Base-by-base conservation (phyloP, 202 grass and related monocot species). In the Schoenoplectus triqueter region DNA sequence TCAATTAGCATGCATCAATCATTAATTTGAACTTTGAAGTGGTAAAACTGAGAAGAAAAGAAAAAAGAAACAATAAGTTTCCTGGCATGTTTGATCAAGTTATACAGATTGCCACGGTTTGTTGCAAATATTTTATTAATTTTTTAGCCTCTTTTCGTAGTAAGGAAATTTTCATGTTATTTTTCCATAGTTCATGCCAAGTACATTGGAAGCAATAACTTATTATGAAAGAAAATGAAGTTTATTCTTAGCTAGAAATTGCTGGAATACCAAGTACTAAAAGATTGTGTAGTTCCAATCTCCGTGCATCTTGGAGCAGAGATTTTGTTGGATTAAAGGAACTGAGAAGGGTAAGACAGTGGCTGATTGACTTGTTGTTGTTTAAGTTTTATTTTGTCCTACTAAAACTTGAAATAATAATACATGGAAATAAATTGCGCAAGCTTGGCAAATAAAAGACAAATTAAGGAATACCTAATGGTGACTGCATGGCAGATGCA, bases 231-330 rank as follows among this genome's bases (percentile, higher is more conserved):
- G 70, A 21, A 48, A 73, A 20, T 45, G 4, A 21, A 48, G 2
- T 73, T 70, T 51, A n/a, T 50, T 51, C 17, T 13, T 75, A 55
- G 72, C 49, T 55, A 39, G 71, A 75, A 75, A 10, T 31, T 75
- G 18, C 19, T 75, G 10, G 20, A 73, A 75, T 31, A 22, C 13
- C 71, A 55, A 47, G 19, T 75, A 13, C 72, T 31, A 31, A 9
- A 55, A 72, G 44, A 72, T 49, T 72, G 15, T 69, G 66, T 71
- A 72, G 48, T 72, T 46, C n/a, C 44, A 19, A 48, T 48, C 44
- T 48, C 40, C n/a, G 40, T 72, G 13, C 15, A 14, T 15, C 31
- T 68, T 68, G 39, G 40, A 18, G 5, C 3, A 47, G 17, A 62
- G 5, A 62, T 5, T 18, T 19, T 62, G 14, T 62, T 62, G 1